Evolutionary conservation across 208 protist species (phyloP).

Genomic region (Blastocrithidia nonstop): DNA sequence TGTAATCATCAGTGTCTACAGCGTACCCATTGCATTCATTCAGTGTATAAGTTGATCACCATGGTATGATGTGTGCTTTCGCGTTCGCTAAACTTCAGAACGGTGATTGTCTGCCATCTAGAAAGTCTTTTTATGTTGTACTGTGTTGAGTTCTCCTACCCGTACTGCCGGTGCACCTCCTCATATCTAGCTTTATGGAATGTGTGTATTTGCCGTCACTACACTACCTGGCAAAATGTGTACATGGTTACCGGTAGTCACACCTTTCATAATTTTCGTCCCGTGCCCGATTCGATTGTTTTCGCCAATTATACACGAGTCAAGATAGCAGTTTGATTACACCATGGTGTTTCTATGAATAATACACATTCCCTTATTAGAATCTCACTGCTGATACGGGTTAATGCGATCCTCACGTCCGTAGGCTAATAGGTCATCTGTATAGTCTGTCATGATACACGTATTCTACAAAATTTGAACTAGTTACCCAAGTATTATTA

Average conservation of each 20-base stretch:
- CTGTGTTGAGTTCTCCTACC: slow-evolving; percentile 73
- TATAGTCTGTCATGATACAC: slow-evolving; percentile 75
- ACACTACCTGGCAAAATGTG: slow-evolving; percentile 80
- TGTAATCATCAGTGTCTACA: slow-evolving; percentile 63
- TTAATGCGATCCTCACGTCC: slow-evolving; percentile 73
- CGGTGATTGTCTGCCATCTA: slow-evolving; percentile 57
- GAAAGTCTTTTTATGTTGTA: slow-evolving; percentile 80
- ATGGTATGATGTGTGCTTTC: slow-evolving; percentile 76
- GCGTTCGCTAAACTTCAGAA: slow-evolving; percentile 51
- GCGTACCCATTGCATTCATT: slow-evolving; percentile 53
- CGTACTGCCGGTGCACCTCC: slow-evolving; percentile 71
- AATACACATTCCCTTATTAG: slow-evolving; percentile 60
- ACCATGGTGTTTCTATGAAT: slow-evolving; percentile 77
- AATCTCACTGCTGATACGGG: slow-evolving; percentile 83
- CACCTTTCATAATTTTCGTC: slow-evolving; percentile 81
- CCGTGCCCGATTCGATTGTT: slow-evolving; percentile 82
- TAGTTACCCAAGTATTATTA: slow-evolving; percentile 70
- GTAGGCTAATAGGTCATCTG: slow-evolving; percentile 65
- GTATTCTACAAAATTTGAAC: slow-evolving; percentile 82
- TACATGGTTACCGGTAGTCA: slow-evolving; percentile 78
- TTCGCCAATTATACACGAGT: slow-evolving; percentile 75
- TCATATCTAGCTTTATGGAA: slow-evolving; percentile 75
- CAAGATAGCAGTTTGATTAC: slow-evolving; percentile 77
- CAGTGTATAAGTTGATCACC: slow-evolving; percentile 78
- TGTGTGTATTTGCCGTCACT: slow-evolving; percentile 66